Base-by-base conservation (phyloP, 1,284 basidiomycete species). In the Melampsora americana region DNA sequence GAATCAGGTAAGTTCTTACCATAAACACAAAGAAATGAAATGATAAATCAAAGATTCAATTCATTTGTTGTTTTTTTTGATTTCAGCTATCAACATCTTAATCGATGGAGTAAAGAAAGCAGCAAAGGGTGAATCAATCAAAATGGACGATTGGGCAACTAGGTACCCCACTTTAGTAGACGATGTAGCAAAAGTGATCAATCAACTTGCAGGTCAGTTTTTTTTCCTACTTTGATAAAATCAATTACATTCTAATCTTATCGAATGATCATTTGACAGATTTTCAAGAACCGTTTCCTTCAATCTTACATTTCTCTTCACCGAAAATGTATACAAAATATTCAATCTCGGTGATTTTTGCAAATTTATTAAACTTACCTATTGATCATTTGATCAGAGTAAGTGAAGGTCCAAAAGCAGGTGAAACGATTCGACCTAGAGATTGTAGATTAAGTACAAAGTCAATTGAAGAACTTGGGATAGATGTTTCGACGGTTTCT, bases 141-240 rank as follows among this genome's bases (percentile, higher is more conserved):
- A 87, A 81, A 93, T 93, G 92, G 92, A 93, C 80, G 90, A 93
- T 82, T 92, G 88, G 81, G 91, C 90, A 16, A 90, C 88, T 23
- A 86, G 92, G 26, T 92, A 89, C 83, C 91, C 92, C 0, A 92
- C 91, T 35, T 90, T 90, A 79, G 87, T 90, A 14, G 62, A 50
- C 1, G 80, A 81, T 48, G 72, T 81, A 18, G 80, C 79, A 0
- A 85, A 86, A 42, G 92, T 92, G 83, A 85, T 92, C 60, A 88
- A 88, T 44, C 86, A 88, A 44, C 84, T 92, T 20, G 85, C 87
- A 44, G 84, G 90, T 90, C 78, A 50, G 86, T 83, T 32, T 20
- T 50, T 35, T 42, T 50, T 50, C 61, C 23, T 30, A 5, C n/a
- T 50, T 16, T 3, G 18, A 53, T 20, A 7, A 53, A 18, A 20